A percentile compares a stretch with the other conserved stretches of the same genome.
These are phyloP conservation scores for Cryphonectria carpinicola DNA, from an alignment of 2,329 filamentous ascomycete species.

Conservation along the genomic window DNA sequence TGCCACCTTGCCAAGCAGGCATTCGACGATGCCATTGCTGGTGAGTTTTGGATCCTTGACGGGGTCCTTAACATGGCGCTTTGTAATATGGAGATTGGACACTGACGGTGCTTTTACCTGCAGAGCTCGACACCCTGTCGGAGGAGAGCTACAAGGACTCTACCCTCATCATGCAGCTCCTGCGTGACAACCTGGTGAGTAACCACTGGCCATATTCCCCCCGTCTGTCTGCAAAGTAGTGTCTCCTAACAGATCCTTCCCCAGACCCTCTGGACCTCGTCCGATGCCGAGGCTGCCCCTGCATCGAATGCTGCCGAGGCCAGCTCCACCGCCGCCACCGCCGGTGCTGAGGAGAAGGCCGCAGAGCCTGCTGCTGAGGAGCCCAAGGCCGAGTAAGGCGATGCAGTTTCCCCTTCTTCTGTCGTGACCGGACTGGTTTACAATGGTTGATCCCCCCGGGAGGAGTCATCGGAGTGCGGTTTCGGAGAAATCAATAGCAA, in stretches of 20 bases:
- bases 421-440: constrained; percentile 46
- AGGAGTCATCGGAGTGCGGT: constrained; percentile 66
- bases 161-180: constrained; percentile 97
- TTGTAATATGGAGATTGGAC: background rate
- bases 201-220: background rate
- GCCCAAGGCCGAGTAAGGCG: constrained; percentile 68
- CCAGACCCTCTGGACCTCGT: constrained; percentile 98
- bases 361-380: constrained; percentile 62
- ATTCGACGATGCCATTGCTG: constrained; percentile 94
- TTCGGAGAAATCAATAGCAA: constrained; percentile 53
- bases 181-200: constrained; percentile 91
- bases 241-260: constrained; percentile 36
- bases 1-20: constrained; percentile 97
- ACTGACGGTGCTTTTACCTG: constrained; percentile 20
- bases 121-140: constrained; percentile 93
- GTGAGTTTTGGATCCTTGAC: constrained; percentile 39
- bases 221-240: background rate
- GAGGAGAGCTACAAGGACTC: constrained; percentile 99
- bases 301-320: constrained; percentile 47
- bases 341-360: constrained; percentile 58
- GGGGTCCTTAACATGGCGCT: background rate
- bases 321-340: constrained; percentile 52
- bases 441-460: constrained; percentile 48
- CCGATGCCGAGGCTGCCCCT: constrained; percentile 82
- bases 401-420: constrained; percentile 41